Evolutionary conservation across 1,284 basidiomycete genomes (phyloP).

Genomic region (Ganoderma boninense): DNA sequence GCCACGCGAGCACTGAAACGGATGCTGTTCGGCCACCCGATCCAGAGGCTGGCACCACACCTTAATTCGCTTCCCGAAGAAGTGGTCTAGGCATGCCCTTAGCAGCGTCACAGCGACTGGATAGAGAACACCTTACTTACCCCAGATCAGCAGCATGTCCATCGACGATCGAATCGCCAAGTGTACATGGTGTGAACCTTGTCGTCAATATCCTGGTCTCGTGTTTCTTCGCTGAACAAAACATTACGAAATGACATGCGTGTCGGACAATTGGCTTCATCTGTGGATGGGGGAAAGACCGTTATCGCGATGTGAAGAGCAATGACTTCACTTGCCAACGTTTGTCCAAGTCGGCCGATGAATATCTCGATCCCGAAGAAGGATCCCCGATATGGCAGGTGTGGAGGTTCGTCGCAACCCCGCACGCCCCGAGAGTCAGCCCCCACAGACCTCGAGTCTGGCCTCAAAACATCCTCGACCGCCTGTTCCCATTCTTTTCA

Average conservation of each 20-base stretch:
- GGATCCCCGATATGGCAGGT: slow-evolving; percentile 15
- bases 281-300: background rate
- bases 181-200: no score
- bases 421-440: background rate
- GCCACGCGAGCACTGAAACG: background rate
- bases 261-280: background rate
- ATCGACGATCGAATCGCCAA: background rate
- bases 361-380: slow-evolving; percentile 19
- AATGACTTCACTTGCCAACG: background rate
- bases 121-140: background rate
- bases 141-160: background rate
- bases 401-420: slow-evolving; percentile 17
- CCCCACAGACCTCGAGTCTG: background rate
- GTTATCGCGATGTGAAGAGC: background rate
- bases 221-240: background rate
- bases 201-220: background rate
- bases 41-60: slow-evolving; percentile 27
- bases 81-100: background rate
- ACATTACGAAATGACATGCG: background rate
- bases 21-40: slow-evolving; percentile 1
- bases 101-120: background rate
- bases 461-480: background rate
- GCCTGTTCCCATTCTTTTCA: background rate
- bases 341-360: background rate
- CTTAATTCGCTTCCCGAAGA: background rate